Conservation (phyloP, 257 asterid genomes). For the Voacanga thouarsii region DNA sequence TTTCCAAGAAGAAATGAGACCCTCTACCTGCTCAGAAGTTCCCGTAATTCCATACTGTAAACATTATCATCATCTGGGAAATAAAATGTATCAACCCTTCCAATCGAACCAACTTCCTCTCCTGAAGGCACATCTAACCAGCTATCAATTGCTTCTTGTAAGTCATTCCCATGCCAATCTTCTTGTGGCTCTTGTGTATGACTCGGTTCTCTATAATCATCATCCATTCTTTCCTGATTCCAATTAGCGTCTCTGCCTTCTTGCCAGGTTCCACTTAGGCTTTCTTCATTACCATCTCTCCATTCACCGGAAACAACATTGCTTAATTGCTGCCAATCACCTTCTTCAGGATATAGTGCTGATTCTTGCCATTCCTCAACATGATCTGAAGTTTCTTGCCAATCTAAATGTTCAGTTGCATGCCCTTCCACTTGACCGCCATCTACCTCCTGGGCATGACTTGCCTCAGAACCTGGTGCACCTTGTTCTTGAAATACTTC, state of each 20-base stretch:
- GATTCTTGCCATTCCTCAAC: conserved; percentile 40
- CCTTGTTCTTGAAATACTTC: conserved; percentile 31
- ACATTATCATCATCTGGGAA: conserved; percentile 58
- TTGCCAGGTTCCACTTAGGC: conserved; percentile 31
- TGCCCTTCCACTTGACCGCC: conserved; percentile 17
- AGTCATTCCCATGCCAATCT: conserved; percentile 52
- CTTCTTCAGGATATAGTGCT: conserved; percentile 32
- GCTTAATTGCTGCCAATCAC: conserved; percentile 30
- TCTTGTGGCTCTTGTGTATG: conserved; percentile 46
- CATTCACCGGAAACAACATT: conserved; percentile 29
- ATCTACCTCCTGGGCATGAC: conserved; percentile 23
- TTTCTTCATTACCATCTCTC: conserved; percentile 32
- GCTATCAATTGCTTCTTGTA: conserved; percentile 61
- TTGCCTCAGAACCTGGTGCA: conserved; percentile 27
- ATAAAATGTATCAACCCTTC: conserved; percentile 41
- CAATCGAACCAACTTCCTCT: conserved; percentile 40
- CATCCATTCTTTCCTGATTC: conserved; percentile 37
- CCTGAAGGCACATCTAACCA: conserved; percentile 66
- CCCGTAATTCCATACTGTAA: conserved; percentile 64
- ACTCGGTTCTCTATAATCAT: conserved; percentile 37
- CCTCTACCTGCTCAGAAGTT: conserved; percentile 70
- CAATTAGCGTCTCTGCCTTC: conserved; percentile 34
- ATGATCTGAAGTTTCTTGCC: conserved; percentile 40
- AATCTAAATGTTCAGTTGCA: conserved; percentile 32
- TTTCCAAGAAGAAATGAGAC: neutral